phyloP scores from a whole-genome alignment of 169 alveolate genomes.

The Cryptosporidium canis region DNA sequence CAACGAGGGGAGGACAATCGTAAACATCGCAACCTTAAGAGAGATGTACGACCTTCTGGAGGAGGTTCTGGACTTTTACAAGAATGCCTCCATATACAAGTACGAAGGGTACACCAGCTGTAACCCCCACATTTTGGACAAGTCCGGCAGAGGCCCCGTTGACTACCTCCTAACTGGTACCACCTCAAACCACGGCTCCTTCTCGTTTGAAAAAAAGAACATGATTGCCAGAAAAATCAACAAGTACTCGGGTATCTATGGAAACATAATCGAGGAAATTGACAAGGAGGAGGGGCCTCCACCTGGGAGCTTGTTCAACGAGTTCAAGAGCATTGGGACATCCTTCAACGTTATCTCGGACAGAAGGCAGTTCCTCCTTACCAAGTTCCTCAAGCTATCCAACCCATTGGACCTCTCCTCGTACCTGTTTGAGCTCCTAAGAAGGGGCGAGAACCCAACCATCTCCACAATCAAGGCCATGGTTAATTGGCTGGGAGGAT shows the following conservation, averaged over 20 bases:
- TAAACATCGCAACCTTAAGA: slow-evolving; percentile 38
- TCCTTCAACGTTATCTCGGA: slow-evolving; percentile 32
- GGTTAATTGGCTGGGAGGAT: slow-evolving; percentile 39
- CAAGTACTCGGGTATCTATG: background rate
- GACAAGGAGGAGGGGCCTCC: background rate
- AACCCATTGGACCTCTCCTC: slow-evolving; percentile 61
- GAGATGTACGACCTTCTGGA: slow-evolving; percentile 55
- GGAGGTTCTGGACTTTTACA: slow-evolving; percentile 60
- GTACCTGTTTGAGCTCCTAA: slow-evolving; percentile 43
- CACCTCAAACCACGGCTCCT: background rate
- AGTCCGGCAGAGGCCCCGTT: slow-evolving; percentile 63
- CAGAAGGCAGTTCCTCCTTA: slow-evolving; percentile 16
- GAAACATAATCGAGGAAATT: background rate
- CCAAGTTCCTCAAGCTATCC: slow-evolving; percentile 19
- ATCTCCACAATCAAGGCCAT: slow-evolving; percentile 33
- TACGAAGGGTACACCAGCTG: slow-evolving; percentile 70
- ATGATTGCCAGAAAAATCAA: background rate
- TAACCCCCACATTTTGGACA: slow-evolving; percentile 59
- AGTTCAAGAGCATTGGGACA: background rate
- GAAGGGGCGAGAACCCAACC: slow-evolving; percentile 59
- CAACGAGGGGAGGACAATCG: slow-evolving; percentile 45
- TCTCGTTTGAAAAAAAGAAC: background rate
- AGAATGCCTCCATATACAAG: slow-evolving; percentile 38
- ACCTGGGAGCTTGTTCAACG: background rate
- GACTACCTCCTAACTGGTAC: slow-evolving; percentile 41